These are phyloP conservation scores for Tulasnella sp. DNA, from an alignment of 768 basidiomycete species.

Conservation along the genomic window DNA sequence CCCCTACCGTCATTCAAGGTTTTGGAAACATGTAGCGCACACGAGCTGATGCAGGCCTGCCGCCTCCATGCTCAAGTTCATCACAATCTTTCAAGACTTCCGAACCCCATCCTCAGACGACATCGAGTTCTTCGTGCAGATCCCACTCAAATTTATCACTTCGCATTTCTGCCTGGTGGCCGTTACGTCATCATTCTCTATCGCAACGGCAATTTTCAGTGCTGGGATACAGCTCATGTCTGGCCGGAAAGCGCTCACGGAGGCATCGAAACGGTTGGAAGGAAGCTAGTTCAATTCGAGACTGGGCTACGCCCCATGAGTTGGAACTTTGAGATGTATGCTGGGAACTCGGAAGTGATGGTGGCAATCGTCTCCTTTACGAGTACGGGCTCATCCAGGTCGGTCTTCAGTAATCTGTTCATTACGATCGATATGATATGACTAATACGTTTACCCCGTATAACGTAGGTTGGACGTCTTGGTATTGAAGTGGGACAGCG, in stretches of 20 bases:
- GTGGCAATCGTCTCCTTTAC: not conserved
- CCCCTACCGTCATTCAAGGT: constrained; percentile 12
- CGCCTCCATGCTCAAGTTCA: not conserved
- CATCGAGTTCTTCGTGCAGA: not conserved
- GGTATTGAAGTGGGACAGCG: not conserved
- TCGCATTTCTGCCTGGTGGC: constrained; percentile 16
- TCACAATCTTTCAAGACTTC: constrained; percentile 1
- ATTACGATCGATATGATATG: not conserved
- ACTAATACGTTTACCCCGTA: not conserved
- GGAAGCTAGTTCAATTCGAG: not conserved
- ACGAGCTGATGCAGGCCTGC: constrained; percentile 8
- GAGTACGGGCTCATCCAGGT: not conserved
- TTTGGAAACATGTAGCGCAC: not conserved
- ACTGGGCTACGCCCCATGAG: constrained; percentile 1
- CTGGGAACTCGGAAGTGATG: constrained; percentile 13
- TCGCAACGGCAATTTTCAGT: constrained; percentile 2
- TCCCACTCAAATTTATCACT: constrained; percentile 11
- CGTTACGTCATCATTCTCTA: constrained; percentile 13
- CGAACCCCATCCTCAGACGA: not conserved
- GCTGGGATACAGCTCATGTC: constrained; percentile 6
- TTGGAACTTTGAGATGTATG: constrained; percentile 18
- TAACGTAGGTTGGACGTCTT: not conserved
- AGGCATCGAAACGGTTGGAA: not conserved
- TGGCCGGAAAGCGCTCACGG: not conserved
- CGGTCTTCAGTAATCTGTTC: not conserved